Evolutionary conservation across 305 asterid genomes (phyloP).

Genomic region (Salvia sclarea): DNA sequence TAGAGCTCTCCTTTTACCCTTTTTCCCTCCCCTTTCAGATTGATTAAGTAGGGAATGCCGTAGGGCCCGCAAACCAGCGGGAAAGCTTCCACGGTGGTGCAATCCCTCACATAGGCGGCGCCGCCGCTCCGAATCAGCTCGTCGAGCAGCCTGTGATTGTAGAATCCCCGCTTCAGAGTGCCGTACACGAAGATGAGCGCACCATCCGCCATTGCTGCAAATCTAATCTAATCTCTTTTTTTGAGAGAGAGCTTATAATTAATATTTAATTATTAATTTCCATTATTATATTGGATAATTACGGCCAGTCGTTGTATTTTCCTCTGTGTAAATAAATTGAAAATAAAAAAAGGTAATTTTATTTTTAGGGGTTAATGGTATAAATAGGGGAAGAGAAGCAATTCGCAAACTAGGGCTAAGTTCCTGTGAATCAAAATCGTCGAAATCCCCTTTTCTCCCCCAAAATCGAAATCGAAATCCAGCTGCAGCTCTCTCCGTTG

Average conservation of each 20-base stretch:
- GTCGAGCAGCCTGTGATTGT: slow-evolving; percentile 55
- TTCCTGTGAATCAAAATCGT: slow-evolving; percentile 2
- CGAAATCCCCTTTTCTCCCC: slow-evolving; percentile 12
- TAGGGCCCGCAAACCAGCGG: slow-evolving; percentile 76
- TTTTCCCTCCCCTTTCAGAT: slow-evolving; percentile 50
- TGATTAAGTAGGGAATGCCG: slow-evolving; percentile 67
- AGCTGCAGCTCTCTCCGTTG: slow-evolving; percentile 13
- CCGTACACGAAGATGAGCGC: slow-evolving; percentile 66
- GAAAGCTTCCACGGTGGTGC: slow-evolving; percentile 47
- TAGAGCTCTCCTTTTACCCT: slow-evolving; percentile 64
- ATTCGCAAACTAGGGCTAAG: slow-evolving; percentile 14
- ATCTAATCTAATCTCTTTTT: no score
- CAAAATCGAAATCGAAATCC: not conserved
- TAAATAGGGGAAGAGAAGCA: not conserved
- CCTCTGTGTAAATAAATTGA: no score
- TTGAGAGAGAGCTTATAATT: no score
- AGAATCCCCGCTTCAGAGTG: slow-evolving; percentile 68
- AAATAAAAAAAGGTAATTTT: not conserved
- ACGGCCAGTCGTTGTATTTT: no score
- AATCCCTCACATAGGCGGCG: slow-evolving; percentile 48
- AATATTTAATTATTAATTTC: no score
- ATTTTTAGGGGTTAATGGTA: not conserved
- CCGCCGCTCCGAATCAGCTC: slow-evolving; percentile 37
- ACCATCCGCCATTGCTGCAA: slow-evolving; percentile 3
- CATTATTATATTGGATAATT: no score